Evolutionary conservation across 495 filamentous ascomycete genomes (phyloP).

Genomic region (Hypoxylon fuscum): DNA sequence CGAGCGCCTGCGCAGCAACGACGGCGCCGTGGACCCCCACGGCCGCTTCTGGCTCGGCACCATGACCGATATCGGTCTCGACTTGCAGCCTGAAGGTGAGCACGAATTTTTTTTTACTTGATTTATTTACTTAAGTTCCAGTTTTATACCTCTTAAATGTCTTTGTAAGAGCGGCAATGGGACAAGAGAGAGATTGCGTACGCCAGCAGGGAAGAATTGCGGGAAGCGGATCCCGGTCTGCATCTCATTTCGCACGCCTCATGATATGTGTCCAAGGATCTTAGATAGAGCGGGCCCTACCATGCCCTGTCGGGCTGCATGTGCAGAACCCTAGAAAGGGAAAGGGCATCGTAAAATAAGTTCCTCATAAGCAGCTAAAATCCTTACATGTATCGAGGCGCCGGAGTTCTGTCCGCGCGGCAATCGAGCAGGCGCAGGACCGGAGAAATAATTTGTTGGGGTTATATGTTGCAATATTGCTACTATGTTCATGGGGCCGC

Average conservation of each 20-base stretch:
- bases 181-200: too few species aligned
- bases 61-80: slow-evolving; percentile 78
- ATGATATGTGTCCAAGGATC: slow-evolving; percentile 2
- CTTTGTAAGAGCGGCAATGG: neutral
- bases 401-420: slow-evolving; percentile 17
- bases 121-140: too few species aligned
- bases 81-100: slow-evolving; percentile 63
- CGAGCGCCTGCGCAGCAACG: slow-evolving; percentile 72
- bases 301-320: neutral
- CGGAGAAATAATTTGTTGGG: neutral
- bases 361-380: too few species aligned
- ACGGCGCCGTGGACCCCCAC: slow-evolving; percentile 81
- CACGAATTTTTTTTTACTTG: neutral
- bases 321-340: slow-evolving; percentile 1
- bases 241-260: slow-evolving; percentile 24
- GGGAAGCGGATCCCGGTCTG: slow-evolving; percentile 12
- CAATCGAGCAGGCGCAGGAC: neutral
- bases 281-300: slow-evolving; percentile 6
- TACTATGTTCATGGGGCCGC: slow-evolving; percentile 6
- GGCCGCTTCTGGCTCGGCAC: slow-evolving; percentile 90
- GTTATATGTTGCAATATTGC: slow-evolving; percentile 23
- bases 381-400: neutral
- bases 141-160: too few species aligned
- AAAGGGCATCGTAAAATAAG: slow-evolving; percentile 9
- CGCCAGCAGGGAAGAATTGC: too few species aligned